Percentiles rank a stretch among this genome's conserved stretches.
Evolutionary conservation across 176 grass and related monocot species (phyloP).

Genomic region (Paspalum notatum): DNA sequence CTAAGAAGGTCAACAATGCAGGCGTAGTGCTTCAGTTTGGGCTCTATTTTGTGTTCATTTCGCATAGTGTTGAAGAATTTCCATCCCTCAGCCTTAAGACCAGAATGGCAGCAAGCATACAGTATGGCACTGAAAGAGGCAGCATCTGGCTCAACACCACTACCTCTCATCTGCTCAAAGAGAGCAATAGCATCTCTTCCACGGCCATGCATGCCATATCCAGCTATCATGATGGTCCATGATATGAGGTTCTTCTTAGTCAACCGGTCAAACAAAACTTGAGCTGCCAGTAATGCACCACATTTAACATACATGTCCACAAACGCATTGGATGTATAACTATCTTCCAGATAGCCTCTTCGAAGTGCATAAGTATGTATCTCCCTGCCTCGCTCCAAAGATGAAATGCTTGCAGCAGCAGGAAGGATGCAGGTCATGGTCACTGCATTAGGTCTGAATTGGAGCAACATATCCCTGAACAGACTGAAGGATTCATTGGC

Average conservation of each 20-base stretch:
- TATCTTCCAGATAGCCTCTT: constrained; percentile 54
- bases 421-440: constrained; percentile 83
- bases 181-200: constrained; percentile 63
- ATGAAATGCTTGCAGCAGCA: constrained; percentile 76
- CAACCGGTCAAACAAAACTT: constrained; percentile 65
- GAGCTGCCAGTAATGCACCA: constrained; percentile 61
- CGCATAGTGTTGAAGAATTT: constrained; percentile 76
- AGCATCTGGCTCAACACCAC: constrained; percentile 65
- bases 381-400: constrained; percentile 79
- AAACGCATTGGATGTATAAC: constrained; percentile 60
- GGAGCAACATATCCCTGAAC: constrained; percentile 66
- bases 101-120: constrained; percentile 88
- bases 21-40: constrained; percentile 73
- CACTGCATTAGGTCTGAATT: constrained; percentile 70
- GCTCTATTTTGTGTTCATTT: constrained; percentile 73
- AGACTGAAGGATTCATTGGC: constrained; percentile 67
- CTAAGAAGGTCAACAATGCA: constrained; percentile 85
- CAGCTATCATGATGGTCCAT: constrained; percentile 95
- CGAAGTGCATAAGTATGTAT: constrained; percentile 71
- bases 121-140: constrained; percentile 74
- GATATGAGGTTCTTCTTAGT: constrained; percentile 69
- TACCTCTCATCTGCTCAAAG: constrained; percentile 65
- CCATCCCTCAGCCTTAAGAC: constrained; percentile 74
- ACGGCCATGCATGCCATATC: constrained; percentile 86
- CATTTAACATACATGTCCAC: constrained; percentile 90